These are phyloP conservation scores for Akanthomyces muscarius DNA, from an alignment of 2,329 filamentous ascomycete genomes.

Conservation along the genomic window DNA sequence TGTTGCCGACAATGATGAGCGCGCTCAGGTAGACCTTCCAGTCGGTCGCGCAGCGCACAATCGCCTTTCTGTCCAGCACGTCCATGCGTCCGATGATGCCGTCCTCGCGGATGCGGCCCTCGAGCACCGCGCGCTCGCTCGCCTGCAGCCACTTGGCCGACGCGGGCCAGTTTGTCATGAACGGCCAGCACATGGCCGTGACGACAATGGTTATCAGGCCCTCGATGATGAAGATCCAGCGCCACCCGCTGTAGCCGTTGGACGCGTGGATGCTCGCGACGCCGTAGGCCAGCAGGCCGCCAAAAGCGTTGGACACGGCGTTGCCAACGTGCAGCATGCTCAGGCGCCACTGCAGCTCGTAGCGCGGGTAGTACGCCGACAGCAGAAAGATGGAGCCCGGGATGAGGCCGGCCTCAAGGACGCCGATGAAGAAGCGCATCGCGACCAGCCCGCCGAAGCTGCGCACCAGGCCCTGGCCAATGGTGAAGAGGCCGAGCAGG, in stretches of 20 bases:
- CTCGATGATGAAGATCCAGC: conserved; percentile 54
- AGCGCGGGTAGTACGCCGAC: conserved; percentile 28
- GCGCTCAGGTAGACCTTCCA: conserved; percentile 16
- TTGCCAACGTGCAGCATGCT: conserved; percentile 35
- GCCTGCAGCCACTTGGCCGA: conserved; percentile 6
- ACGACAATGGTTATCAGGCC: conserved; percentile 30
- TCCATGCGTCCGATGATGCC: conserved; percentile 16
- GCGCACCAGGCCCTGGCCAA: conserved; percentile 41
- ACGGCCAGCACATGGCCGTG: conserved; percentile 12
- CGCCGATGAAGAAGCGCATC: conserved; percentile 39
- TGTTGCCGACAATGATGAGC: conserved; percentile 14
- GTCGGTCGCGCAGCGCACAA: conserved; percentile 13
- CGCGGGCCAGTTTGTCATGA: conserved; percentile 10
- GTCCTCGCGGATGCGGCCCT: conserved; percentile 11
- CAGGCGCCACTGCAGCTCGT: conserved; percentile 28
- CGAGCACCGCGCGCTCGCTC: not conserved
- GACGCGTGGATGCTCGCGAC: conserved; percentile 42
- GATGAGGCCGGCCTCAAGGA: conserved; percentile 43
- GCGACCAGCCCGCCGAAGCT: conserved; percentile 44
- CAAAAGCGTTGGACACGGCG: conserved; percentile 39
- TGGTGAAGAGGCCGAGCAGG: conserved; percentile 35
- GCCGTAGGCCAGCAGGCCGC: conserved; percentile 40
- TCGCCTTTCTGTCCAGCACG: conserved; percentile 1
- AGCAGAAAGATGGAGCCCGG: conserved; percentile 30
- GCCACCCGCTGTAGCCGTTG: conserved; percentile 40